phyloP scores from a whole-genome alignment of 257 asterid genomes.

The Phtheirospermum japonicum region DNA sequence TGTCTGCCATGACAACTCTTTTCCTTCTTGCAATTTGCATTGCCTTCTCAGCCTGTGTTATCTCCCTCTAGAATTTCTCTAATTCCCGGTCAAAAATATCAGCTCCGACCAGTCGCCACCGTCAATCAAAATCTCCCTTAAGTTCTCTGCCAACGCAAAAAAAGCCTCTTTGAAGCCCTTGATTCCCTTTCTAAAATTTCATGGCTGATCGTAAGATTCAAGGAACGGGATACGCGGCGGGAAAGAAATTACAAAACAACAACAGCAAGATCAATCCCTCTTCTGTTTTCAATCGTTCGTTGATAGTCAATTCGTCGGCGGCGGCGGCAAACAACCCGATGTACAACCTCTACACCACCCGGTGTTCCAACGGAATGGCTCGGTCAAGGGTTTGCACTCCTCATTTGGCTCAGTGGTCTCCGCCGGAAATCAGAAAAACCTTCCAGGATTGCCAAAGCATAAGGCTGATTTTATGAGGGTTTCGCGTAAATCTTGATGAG shows the following conservation, averaged over 20 bases:
- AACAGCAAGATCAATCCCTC: conserved; percentile 29
- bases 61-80: too few species aligned
- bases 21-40: too few species aligned
- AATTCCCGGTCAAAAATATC: too few species aligned
- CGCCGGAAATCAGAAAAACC: conserved; percentile 52
- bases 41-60: too few species aligned
- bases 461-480: conserved; percentile 63
- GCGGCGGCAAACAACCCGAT: conserved; percentile 3
- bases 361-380: conserved; percentile 47
- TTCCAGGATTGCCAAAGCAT: conserved; percentile 67
- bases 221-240: conserved; percentile 33
- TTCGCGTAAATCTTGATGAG: conserved; percentile 56
- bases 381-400: conserved; percentile 42
- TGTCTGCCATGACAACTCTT: too few species aligned
- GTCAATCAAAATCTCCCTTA: too few species aligned
- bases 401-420: conserved; percentile 36
- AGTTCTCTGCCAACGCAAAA: too few species aligned
- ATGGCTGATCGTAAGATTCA: conserved; percentile 37
- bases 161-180: too few species aligned
- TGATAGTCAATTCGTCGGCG: conserved; percentile 32
- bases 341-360: conserved; percentile 24
- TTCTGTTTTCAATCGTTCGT: conserved; percentile 48
- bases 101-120: too few species aligned
- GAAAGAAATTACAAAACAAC: conserved; percentile 30
- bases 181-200: too few species aligned